Evolutionary conservation across 257 asterid species (phyloP), one percentile per base, ranked within the genome.

Genomic region (Dorcoceras hygrometricum): DNA sequence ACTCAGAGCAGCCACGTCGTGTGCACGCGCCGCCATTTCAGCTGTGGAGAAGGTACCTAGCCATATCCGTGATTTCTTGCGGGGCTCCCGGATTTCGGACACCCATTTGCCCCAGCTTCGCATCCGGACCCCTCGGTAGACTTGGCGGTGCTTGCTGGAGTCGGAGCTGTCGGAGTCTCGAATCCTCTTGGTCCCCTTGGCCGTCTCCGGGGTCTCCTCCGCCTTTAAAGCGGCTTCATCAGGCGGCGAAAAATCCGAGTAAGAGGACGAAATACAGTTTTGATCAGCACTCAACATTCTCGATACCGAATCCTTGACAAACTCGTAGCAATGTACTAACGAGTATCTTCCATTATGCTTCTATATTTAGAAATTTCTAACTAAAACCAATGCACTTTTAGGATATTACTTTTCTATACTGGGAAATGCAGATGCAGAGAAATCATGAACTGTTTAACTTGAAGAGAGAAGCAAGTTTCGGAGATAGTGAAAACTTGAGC

Each of bases 11-110:
- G 87, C 87, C 67, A 69, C 87, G 71, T 82, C 87, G 63, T 82
- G 87, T 0, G 87, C 87, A 78, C 87, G 84, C 73, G 87, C 87
- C 63, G 87, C 87, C 87, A 79, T 82, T 24, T 82, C 87, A 0
- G 87, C 78, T 6, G 87, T 82, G 57, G 87, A 75, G 66, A 73
- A 82, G 0, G 87, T 82, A 5, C 87, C 87, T 0, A 82, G 14
- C 87, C 87, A 82, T 65, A 82, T 82, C 3, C 87, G 69, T 4
- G 84, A 78, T 54, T 82, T 82, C 68, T 82, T 82, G 6, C 84
- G 82, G 11, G 87, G 87, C 80, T 82, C 84, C 3, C 87, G 80
- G 63, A 82, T 82, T 64, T 82, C 87, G 11, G 87, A 82, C 2
- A 82, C 87, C 87, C 87, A 82, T 63, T 78, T 82, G 29, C 87